Evolutionary conservation across 495 filamentous ascomycete species (phyloP), one percentile per base, ranked within the genome.

Genomic region (Delitschia confertaspora): DNA sequence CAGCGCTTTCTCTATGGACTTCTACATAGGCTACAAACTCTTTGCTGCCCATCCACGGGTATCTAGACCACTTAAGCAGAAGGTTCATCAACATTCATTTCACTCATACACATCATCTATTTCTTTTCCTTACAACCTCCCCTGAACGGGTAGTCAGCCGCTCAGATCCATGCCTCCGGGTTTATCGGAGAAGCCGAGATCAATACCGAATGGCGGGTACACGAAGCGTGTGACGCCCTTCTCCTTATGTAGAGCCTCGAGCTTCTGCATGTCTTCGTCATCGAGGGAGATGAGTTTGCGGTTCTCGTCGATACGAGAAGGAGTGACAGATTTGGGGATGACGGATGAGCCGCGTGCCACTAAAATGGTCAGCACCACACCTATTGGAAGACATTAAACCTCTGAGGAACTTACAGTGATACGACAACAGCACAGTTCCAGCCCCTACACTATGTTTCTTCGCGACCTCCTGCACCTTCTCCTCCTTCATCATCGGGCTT

Each of bases 121-220:
- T n/a, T n/a, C n/a, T n/a, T n/a, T n/a, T n/a, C n/a, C n/a, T n/a
- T n/a, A n/a, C n/a, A n/a, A n/a, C n/a, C n/a, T n/a, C n/a, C n/a
- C n/a, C n/a, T n/a, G n/a, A n/a, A n/a, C n/a, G n/a, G n/a, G n/a
- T 34, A 6, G 10, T 33, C 27, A 51, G 19, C 48, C 48, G 31
- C 48, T 51, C 22, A 47, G 25, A 39, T 53, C 49, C 6, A 53
- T 26, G 1, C 49, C 45, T 43, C 62, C 66, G 19, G 50, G 49
- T 73, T 82, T 83, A 56, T 88, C 82, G 17, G 82, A 82, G 66
- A 86, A 88, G 2, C 83, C 83, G 54, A 84, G 79, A 56, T 83
- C 70, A 14, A 84, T 67, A 2, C 83, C 82, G 60, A 88, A 91
- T 3, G 80, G 73, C 45, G 84, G 84, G 57, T 80, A 86, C 13